Evolutionary conservation across 192 early-diverging fungal species (phyloP), one percentile per base, ranked within the genome.

Genomic region (Cetraspora pellucida): DNA sequence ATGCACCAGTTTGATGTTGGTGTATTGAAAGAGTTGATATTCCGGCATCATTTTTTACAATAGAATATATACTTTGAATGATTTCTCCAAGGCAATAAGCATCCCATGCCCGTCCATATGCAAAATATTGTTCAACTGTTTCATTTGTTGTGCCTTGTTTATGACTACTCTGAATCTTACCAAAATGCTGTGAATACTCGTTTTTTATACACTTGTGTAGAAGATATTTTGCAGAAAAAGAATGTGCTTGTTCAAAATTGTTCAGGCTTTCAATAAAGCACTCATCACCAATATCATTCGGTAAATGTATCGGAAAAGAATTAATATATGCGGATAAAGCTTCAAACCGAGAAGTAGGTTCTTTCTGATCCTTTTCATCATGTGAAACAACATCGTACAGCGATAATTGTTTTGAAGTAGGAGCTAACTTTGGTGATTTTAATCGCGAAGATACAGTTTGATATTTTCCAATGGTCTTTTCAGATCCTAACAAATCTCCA

Each of bases 41-140:
- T 77, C 10, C 57, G 9, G 11, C 74, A 30, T 8, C 77, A 66
- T 50, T 81, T 72, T 49, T 79, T 74, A 52, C 66, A 3, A 81
- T 80, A 16, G 81, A 74, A 74, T 85, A 89, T 0, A 89, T 84
- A 37, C 68, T 73, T 69, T 82, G 77, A 49, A 89, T 83, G 4
- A 87, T 74, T 16, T 81, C 66, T 9, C 86, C 88, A 19, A 89
- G 65, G 37, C 85, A 83, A 44, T 79, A 81, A n/a, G 87, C 81
- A 74, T 89, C 88, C 77, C 84, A 83, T 11, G 86, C 85, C 52
- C 84, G 79, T 59, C 80, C 86, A 31, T 82, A 89, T 68, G 64
- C 79, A 58, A 84, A 87, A 69, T 47, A 3, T 54, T 61, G 21
- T 8, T 54, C 64, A 13, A 28, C 47, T 0, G 64, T 57, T 13